Evolutionary conservation across 2,329 filamentous ascomycete genomes (phyloP), one percentile per base, ranked within the genome.

Genomic region (Ascochyta koolunga): DNA sequence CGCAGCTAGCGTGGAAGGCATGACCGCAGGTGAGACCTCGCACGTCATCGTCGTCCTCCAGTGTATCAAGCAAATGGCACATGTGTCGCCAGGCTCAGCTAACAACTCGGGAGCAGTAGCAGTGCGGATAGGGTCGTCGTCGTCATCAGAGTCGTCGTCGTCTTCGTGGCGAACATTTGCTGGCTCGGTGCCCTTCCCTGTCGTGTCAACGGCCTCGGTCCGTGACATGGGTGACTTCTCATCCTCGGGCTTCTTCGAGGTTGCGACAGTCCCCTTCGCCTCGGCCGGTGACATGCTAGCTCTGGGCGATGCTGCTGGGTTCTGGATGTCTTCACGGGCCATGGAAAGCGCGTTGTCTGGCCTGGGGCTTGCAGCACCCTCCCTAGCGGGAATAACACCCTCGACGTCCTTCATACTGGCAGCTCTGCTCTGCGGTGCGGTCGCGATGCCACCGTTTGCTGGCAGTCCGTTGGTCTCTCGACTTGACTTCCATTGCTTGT

Each of bases 21-120:
- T 99, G 95, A n/a, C 95, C 95, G 69, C 95, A 99, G 4, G 91
- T 92, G 57, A 99, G 79, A 2, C 95, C 95, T 64, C 95, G 90
- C 43, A 99, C 88, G 71, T 99, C 93, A 66, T 98, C 95, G 59
- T 97, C 91, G 59, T 98, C 91, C 73, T 99, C 95, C 16, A 99
- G 84, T 0, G 85, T 89, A 70, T 99, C 61, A 99, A 89, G 75
- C 95, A 99, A 66, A 99, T 98, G 44, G 95, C 95, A 76, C 95
- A 99, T 2, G 91, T 89, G 71, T 99, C 95, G 37, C 93, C 95
- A 0, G 91, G 90, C 46, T 89, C 88, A 22, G 86, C 86, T 54
- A 96, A 79, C 70, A 93, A 81, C 67, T 97, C 92, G 0, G 91
- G 88, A 1, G 91, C 89, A 6, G 96, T 80, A 19, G 92, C 90